These are phyloP conservation scores for Vitellaria paradoxa DNA, from an alignment of 179 eudicot species.

Conservation along the genomic window DNA sequence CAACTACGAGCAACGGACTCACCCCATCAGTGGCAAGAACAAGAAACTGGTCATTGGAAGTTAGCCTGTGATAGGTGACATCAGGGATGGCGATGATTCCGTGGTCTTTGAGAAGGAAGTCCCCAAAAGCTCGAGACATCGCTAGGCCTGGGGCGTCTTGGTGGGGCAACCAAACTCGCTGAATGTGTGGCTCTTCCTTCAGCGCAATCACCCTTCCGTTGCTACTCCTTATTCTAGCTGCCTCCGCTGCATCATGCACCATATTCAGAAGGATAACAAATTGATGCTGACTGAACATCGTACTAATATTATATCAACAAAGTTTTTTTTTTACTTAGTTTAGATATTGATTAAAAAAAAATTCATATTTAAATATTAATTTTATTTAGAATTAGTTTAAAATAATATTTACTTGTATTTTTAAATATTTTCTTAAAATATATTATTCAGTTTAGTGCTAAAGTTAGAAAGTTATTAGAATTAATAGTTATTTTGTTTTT, in stretches of 20 bases:
- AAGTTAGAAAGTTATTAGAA: too few species aligned
- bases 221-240: slow-evolving; percentile 55
- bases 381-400: too few species aligned
- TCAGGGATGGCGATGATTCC: slow-evolving; percentile 69
- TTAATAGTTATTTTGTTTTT: too few species aligned
- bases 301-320: too few species aligned
- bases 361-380: too few species aligned
- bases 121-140: slow-evolving; percentile 84
- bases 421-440: too few species aligned
- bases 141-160: slow-evolving; percentile 76
- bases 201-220: slow-evolving; percentile 67
- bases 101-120: slow-evolving; percentile 55
- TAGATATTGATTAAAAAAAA: too few species aligned
- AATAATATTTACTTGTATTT: too few species aligned
- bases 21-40: slow-evolving; percentile 85
- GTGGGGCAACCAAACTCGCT: slow-evolving; percentile 77
- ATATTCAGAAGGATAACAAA: not conserved
- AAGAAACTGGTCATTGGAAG: slow-evolving; percentile 55
- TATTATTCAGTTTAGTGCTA: too few species aligned
- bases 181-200: slow-evolving; percentile 57
- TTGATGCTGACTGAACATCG: too few species aligned
- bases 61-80: slow-evolving; percentile 41
- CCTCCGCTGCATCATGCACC: slow-evolving; percentile 39
- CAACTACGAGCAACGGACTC: not conserved
- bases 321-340: too few species aligned